Evolutionary conservation across 164 flowering plant genomes (phyloP).

Genomic region (Saururus chinensis): DNA sequence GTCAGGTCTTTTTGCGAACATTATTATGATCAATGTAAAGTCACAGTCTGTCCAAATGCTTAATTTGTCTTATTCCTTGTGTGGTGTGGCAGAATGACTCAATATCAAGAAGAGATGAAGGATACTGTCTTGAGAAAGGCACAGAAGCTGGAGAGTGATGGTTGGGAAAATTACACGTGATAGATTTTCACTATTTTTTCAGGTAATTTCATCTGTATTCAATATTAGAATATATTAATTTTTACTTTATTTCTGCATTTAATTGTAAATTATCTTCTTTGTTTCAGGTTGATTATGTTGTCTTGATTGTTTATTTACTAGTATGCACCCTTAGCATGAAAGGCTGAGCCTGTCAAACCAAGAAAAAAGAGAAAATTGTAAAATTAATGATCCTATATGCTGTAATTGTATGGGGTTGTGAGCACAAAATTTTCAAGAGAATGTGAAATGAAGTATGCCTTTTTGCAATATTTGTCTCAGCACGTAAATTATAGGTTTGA

Average conservation of each 20-base stretch:
- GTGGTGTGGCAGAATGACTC: slow-evolving; percentile 40
- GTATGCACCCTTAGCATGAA: background rate
- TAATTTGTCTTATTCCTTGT: background rate
- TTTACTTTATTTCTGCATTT: no score
- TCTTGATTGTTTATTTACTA: no score
- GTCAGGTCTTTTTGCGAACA: slow-evolving; percentile 13
- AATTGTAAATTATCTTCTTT: background rate
- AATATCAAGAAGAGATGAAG: slow-evolving; percentile 57
- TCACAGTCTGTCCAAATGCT: background rate
- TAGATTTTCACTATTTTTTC: no score
- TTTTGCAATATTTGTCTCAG: background rate
- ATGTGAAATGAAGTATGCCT: background rate
- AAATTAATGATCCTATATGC: background rate
- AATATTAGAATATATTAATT: no score
- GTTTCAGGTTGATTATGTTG: background rate
- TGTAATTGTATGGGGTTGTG: background rate
- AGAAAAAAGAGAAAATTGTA: background rate
- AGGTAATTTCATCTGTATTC: background rate
- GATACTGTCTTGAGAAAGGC: slow-evolving; percentile 61
- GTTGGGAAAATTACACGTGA: slow-evolving; percentile 43
- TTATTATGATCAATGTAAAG: background rate
- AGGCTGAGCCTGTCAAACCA: background rate
- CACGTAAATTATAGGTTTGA: background rate
- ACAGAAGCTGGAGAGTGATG: slow-evolving; percentile 52
- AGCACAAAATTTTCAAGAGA: background rate